Evolutionary conservation across 495 filamentous ascomycete species (phyloP).

Genomic region (Penicillium arizonense): DNA sequence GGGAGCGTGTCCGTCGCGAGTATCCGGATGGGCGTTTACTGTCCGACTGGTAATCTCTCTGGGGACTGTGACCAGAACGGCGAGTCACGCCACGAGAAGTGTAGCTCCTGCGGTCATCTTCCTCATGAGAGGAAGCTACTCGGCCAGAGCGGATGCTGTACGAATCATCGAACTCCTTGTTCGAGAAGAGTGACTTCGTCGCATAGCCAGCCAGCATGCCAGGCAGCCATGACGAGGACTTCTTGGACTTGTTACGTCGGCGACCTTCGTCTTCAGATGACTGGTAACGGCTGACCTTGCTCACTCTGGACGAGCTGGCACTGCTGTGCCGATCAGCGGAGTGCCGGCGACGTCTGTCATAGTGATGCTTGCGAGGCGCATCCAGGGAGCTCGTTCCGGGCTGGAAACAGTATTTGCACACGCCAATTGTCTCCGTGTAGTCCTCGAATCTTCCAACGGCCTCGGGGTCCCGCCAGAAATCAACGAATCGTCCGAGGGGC

Average conservation of each 20-base stretch:
- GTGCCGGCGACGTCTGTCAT: constrained; percentile 38
- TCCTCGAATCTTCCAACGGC: constrained; percentile 70
- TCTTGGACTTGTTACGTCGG: constrained; percentile 40
- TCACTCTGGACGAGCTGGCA: constrained; percentile 41
- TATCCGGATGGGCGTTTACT: constrained; percentile 9
- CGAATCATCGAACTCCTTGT: constrained; percentile 57
- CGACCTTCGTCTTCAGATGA: constrained; percentile 54
- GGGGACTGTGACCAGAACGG: constrained; percentile 32
- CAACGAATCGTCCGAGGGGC: constrained; percentile 54
- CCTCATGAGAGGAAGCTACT: constrained; percentile 31
- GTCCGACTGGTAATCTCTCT: constrained; percentile 29
- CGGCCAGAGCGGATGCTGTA: constrained; percentile 55
- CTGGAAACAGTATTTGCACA: constrained; percentile 68
- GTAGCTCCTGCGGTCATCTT: constrained; percentile 42
- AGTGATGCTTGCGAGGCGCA: constrained; percentile 65
- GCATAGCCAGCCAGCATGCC: constrained; percentile 55
- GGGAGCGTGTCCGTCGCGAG: constrained; percentile 37
- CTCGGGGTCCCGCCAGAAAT: constrained; percentile 67
- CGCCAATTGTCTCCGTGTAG: constrained; percentile 69
- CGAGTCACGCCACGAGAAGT: constrained; percentile 43
- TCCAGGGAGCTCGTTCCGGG: constrained; percentile 57
- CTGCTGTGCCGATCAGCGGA: constrained; percentile 47
- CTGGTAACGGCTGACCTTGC: constrained; percentile 57
- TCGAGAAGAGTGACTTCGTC: constrained; percentile 52
- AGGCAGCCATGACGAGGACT: constrained; percentile 50